These are phyloP conservation scores for Mentha longifolia DNA, from an alignment of 257 asterid genomes.

Conservation along the genomic window DNA sequence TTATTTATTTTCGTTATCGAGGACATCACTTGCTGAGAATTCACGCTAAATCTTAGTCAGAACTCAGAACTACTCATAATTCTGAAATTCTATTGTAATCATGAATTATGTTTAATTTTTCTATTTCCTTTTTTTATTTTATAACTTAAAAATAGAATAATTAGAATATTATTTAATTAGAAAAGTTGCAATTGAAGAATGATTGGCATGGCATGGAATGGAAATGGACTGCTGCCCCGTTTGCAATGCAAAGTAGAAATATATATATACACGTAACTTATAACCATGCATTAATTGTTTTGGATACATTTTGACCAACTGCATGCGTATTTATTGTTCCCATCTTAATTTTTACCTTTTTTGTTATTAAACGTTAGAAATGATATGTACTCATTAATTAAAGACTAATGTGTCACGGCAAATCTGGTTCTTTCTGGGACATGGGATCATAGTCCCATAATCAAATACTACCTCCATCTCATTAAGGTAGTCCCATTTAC, in stretches of 20 bases:
- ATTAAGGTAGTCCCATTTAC: too few species aligned
- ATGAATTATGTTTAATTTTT: too few species aligned
- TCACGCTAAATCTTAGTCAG: neutral
- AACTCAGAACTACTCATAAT: too few species aligned
- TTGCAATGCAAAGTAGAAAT: slow-evolving; percentile 29
- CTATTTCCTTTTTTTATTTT: too few species aligned
- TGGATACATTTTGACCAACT: slow-evolving; percentile 17
- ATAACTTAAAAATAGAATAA: too few species aligned
- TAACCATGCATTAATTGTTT: neutral
- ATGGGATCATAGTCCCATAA: slow-evolving; percentile 20
- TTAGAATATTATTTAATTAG: neutral
- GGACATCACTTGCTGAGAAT: neutral
- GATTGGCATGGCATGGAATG: neutral
- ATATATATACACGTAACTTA: neutral
- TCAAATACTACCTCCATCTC: too few species aligned
- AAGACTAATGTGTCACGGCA: neutral
- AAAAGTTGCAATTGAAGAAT: neutral
- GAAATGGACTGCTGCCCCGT: slow-evolving; percentile 18
- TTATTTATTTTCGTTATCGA: neutral
- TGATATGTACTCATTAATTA: neutral
- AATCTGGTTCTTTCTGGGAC: neutral
- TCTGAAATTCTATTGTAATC: too few species aligned
- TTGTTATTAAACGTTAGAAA: too few species aligned
- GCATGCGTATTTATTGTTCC: slow-evolving; percentile 1
- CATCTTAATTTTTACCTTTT: neutral